phyloP scores from a whole-genome alignment of 257 asterid genomes.

The Nemophila menziesii region DNA sequence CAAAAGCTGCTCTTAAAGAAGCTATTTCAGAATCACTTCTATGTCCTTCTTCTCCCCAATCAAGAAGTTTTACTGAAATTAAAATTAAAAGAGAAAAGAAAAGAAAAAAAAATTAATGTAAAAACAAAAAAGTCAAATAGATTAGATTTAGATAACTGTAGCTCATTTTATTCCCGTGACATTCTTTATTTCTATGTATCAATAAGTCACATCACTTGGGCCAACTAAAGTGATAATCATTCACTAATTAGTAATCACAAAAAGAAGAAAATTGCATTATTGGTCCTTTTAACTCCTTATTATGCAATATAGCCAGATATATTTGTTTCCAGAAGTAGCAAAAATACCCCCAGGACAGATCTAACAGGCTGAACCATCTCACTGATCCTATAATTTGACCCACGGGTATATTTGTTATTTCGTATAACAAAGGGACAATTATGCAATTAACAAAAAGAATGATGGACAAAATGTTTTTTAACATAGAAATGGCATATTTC shows the following conservation, averaged over 20 bases:
- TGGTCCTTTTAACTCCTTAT: too few relatives aligned
- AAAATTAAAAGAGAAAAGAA: background rate
- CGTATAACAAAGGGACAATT: too few relatives aligned
- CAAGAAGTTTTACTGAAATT: conserved; percentile 62
- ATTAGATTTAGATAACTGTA: background rate
- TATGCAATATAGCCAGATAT: too few relatives aligned
- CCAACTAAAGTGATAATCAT: conserved; percentile 1
- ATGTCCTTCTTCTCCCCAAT: conserved; percentile 85
- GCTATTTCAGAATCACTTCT: conserved; percentile 47
- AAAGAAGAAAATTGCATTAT: too few relatives aligned
- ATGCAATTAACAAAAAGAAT: too few relatives aligned
- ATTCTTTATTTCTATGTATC: background rate
- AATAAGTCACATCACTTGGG: conserved; percentile 1
- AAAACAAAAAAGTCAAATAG: background rate
- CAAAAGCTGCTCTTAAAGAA: conserved; percentile 59
- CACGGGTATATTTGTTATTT: too few relatives aligned
- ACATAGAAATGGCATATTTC: background rate
- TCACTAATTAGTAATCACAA: background rate
- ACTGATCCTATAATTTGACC: too few relatives aligned
- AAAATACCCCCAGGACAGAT: too few relatives aligned
- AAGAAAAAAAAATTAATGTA: background rate
- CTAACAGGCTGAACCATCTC: too few relatives aligned
- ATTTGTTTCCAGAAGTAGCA: too few relatives aligned
- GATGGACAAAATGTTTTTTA: too few relatives aligned
- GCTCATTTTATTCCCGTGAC: conserved; percentile 12